Percentiles rank a stretch among this genome's conserved stretches.
Conservation (phyloP, 129 eudicot species). For the Lactuca sativa region DNA sequence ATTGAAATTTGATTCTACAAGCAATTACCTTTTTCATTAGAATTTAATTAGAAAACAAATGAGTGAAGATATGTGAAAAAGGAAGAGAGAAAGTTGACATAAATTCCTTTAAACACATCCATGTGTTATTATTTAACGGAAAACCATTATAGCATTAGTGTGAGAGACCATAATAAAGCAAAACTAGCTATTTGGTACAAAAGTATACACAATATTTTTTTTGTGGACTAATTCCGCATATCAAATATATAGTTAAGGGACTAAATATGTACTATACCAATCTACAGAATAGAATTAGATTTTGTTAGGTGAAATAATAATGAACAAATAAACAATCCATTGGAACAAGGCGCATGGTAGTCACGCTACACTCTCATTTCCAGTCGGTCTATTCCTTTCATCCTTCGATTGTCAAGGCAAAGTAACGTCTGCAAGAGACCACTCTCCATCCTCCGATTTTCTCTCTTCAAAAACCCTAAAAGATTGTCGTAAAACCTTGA, state of each 20-base stretch:
- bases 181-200: neutral
- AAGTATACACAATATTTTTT: neutral
- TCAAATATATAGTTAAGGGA: neutral
- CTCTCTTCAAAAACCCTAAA: constrained; percentile 13
- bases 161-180: neutral
- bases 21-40: no score
- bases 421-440: constrained; percentile 10
- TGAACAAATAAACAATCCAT: neutral
- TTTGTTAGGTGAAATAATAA: constrained; percentile 16
- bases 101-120: neutral
- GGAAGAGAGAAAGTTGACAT: neutral
- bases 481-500: neutral
- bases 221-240: neutral
- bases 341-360: constrained; percentile 10
- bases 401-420: constrained; percentile 2
- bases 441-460: neutral
- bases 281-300: neutral
- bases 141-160: neutral
- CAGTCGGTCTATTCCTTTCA: constrained; percentile 8
- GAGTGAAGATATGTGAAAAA: no score
- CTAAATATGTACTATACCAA: neutral
- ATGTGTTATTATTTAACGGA: neutral
- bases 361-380: constrained; percentile 5
- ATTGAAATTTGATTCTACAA: no score
- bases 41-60: no score